Evolutionary conservation across 179 eudicot species (phyloP).

Genomic region (Beta macrorhiza): DNA sequence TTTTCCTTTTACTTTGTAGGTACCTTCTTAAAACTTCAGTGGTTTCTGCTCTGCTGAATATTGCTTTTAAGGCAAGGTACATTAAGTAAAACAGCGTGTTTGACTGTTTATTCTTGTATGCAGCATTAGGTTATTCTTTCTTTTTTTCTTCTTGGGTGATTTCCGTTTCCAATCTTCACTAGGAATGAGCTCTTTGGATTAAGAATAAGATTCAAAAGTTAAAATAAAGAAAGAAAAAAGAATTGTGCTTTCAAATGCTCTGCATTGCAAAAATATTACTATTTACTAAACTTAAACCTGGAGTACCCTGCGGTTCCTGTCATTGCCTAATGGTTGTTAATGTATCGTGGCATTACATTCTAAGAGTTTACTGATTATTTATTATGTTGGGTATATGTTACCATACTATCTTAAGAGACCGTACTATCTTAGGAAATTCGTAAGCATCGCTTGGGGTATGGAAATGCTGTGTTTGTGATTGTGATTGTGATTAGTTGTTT

Average conservation of each 20-base stretch:
- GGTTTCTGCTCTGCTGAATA: constrained; percentile 47
- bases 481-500: not conserved
- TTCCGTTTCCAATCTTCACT: too few relatives aligned
- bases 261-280: too few relatives aligned
- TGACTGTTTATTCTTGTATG: not conserved
- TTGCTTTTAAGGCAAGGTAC: constrained; percentile 64
- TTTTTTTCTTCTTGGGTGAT: too few relatives aligned
- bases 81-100: not conserved
- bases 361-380: not conserved
- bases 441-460: not conserved
- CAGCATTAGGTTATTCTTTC: not conserved
- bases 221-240: too few relatives aligned
- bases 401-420: not conserved
- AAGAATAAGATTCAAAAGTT: too few relatives aligned
- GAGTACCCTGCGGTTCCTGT: not conserved
- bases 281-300: not conserved
- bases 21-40: constrained; percentile 66
- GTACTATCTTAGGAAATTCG: not conserved
- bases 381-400: not conserved
- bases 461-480: not conserved
- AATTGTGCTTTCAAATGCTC: too few relatives aligned
- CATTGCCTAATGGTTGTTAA: not conserved
- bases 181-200: too few relatives aligned
- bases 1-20: constrained; percentile 36
- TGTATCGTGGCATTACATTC: not conserved